Conservation (phyloP, 2,329 filamentous ascomycete genomes). For the Aspergillus felis region DNA sequence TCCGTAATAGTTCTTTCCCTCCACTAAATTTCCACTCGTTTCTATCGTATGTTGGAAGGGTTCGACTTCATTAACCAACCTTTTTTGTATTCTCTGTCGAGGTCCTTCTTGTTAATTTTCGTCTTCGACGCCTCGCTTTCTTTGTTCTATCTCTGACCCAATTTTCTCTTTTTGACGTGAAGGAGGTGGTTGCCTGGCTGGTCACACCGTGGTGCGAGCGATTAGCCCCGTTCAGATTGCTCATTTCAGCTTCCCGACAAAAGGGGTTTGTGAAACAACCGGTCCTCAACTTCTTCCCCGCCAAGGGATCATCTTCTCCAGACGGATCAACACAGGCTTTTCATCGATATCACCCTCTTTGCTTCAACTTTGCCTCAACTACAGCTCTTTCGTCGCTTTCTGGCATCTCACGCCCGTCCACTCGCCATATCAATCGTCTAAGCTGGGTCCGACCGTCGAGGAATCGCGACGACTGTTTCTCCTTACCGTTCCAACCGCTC, state of each 20-base stretch:
- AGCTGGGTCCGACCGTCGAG: not conserved
- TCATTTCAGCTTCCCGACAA: not conserved
- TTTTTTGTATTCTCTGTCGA: not conserved
- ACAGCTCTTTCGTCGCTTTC: not conserved
- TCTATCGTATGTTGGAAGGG: not conserved
- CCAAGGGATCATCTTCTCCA: not conserved
- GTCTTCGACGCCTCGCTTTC: not conserved
- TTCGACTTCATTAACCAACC: not conserved
- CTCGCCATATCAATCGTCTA: not conserved
- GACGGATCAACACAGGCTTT: not conserved
- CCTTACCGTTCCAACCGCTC: not conserved
- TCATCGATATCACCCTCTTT: not conserved
- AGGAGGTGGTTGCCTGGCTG: not conserved
- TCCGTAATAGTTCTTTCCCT: not conserved
- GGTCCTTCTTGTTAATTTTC: not conserved
- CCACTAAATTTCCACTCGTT: not conserved
- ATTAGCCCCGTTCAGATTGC: not conserved
- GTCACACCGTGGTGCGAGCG: not conserved
- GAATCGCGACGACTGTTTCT: constrained; percentile 6
- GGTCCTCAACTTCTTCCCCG: constrained; percentile 2
- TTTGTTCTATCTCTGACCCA: not conserved
- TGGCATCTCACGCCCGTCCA: not conserved
- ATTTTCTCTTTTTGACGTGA: not conserved
- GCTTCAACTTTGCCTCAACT: not conserved
- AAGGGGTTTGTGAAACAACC: constrained; percentile 3